These are phyloP conservation scores for Penicillium sp. DNA, from an alignment of 2,329 filamentous ascomycete species.

Conservation along the genomic window DNA sequence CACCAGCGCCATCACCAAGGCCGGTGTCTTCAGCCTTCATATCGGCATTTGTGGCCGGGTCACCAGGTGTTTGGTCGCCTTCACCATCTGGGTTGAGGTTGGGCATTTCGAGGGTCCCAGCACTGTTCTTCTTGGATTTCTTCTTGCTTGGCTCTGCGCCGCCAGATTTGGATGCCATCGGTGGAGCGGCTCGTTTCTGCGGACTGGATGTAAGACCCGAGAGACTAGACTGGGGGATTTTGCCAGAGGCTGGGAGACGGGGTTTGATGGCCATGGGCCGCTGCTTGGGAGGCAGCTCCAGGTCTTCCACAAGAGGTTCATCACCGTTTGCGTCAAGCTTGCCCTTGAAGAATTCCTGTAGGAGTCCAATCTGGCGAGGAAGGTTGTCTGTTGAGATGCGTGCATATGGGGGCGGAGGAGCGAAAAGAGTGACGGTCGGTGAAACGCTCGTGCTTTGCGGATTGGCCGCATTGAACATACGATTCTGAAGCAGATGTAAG, in stretches of 20 bases:
- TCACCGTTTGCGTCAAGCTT: slow-evolving; percentile 83
- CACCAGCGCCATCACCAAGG: slow-evolving; percentile 35
- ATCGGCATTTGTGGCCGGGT: slow-evolving; percentile 20
- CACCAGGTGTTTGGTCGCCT: slow-evolving; percentile 27
- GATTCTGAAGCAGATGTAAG: slow-evolving; percentile 86
- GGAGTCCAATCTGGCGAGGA: slow-evolving; percentile 76
- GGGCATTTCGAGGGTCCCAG: slow-evolving; percentile 29
- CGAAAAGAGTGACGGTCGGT: slow-evolving; percentile 58
- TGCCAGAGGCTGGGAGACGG: slow-evolving; percentile 48
- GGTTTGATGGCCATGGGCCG: slow-evolving; percentile 51
- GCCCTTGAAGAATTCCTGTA: slow-evolving; percentile 86
- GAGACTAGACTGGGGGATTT: slow-evolving; percentile 40
- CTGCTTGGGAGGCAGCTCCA: slow-evolving; percentile 92
- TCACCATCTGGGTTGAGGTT: slow-evolving; percentile 26
- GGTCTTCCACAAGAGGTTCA: slow-evolving; percentile 84
- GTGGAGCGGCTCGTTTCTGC: slow-evolving; percentile 41
- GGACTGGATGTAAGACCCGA: slow-evolving; percentile 38
- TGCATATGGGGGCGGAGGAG: slow-evolving; percentile 68
- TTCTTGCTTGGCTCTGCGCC: slow-evolving; percentile 43
- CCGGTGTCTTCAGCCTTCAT: slow-evolving; percentile 18
- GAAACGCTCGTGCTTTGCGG: slow-evolving; percentile 62
- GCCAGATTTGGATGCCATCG: slow-evolving; percentile 30
- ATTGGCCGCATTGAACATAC: slow-evolving; percentile 82
- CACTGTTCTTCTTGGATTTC: slow-evolving; percentile 45
- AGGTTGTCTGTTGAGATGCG: slow-evolving; percentile 78